Base-by-base conservation (phyloP, 139 green algal species). In the Micractinium conductrix region DNA sequence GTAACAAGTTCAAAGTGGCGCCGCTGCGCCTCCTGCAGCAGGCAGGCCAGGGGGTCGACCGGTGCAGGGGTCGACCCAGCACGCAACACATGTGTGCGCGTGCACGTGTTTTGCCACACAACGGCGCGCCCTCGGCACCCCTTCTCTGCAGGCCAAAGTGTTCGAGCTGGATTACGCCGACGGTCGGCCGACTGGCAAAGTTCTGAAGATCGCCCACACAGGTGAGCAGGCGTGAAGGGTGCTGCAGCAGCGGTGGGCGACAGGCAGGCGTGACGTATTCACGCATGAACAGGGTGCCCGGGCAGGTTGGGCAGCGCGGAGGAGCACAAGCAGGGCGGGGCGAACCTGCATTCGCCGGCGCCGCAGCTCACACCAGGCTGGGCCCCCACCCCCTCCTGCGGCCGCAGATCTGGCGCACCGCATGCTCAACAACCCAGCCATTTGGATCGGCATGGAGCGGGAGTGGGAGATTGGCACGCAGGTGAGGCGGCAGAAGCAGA, bases 151-250 rank as follows among this genome's bases (percentile, higher is more conserved):
- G 75, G 75, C 75, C 22, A 70, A 62, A 2, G 84, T 84, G 43
- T 84, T 79, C 60, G 75, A 87, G 67, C 65, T 88, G 42, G 68
- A 82, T 16, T 35, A 80, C 26, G 35, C 55, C 0, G 83, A 87
- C 37, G 87, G 87, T 21, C 53, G 44, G 17, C 78, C 82, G 30
- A 86, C 82, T 19, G 78, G 70, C 43, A 83, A 88, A 35, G 87
- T 90, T 35, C 69, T 90, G 7, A 90, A 90, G 71, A 68, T 90
- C 4, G 60, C 44, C 8, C 87, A 88, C 62, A 75, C 60, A 35
- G 78, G 78, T 83, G 62, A 17, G n/a, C n/a, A n/a, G n/a, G n/a
- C n/a, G n/a, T n/a, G n/a, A n/a, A n/a, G n/a, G n/a, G n/a, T n/a
- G n/a, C n/a, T n/a, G n/a, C n/a, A n/a, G n/a, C n/a, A n/a, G n/a